phyloP scores from a whole-genome alignment of 169 alveolate species.

The Sarcocystis neurona region DNA sequence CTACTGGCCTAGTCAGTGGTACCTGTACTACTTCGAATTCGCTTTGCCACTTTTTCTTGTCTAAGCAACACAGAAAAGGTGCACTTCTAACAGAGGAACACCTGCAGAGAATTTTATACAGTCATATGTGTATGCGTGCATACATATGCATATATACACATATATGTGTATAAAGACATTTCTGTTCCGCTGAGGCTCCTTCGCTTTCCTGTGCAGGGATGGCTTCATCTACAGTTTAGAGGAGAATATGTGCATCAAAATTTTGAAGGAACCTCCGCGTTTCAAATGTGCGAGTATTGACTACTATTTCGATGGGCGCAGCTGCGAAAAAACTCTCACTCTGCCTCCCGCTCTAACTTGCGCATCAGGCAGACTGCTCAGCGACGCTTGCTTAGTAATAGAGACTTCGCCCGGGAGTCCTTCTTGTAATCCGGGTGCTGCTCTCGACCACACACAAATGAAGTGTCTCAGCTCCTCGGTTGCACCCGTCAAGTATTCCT shows the following conservation, averaged over 20 bases:
- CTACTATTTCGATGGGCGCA: slow-evolving; percentile 35
- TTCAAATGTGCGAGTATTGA: slow-evolving; percentile 36
- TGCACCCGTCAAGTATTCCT: slow-evolving; percentile 40
- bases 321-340: slow-evolving; percentile 17
- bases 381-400: slow-evolving; percentile 31
- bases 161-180: no score
- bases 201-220: not conserved
- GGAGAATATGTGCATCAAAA: slow-evolving; percentile 33
- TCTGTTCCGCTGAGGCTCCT: no score
- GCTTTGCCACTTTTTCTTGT: no score
- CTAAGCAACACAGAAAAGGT: no score
- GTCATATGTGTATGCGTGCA: no score
- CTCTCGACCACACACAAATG: slow-evolving; percentile 23
- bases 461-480: slow-evolving; percentile 27
- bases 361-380: slow-evolving; percentile 8
- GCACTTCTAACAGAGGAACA: no score
- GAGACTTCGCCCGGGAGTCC: not conserved
- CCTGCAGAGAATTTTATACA: no score
- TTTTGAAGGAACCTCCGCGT: slow-evolving; percentile 52
- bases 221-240: slow-evolving; percentile 34
- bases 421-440: not conserved
- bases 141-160: no score
- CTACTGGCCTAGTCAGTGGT: no score
- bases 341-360: not conserved
- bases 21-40: no score